phyloP scores from a whole-genome alignment of 148 eudicot genomes.

The Rhododendron henanense region DNA sequence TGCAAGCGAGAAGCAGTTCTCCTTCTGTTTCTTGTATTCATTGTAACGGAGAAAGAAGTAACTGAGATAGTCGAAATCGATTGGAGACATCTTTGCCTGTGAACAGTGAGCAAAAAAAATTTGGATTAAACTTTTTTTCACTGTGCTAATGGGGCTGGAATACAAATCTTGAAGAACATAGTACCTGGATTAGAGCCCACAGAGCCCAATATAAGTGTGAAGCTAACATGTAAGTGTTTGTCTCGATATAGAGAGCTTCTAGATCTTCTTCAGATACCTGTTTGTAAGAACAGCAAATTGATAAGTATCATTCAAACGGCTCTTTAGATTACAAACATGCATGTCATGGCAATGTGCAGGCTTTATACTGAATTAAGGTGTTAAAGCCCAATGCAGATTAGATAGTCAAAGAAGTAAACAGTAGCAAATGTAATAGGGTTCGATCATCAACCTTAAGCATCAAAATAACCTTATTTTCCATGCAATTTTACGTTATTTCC shows the following conservation, averaged over 20 bases:
- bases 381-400: not conserved
- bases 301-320: not conserved
- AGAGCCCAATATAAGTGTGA: slow-evolving; percentile 94
- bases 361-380: not conserved
- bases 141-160: not conserved
- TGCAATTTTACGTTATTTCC: not conserved
- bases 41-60: slow-evolving; percentile 79
- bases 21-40: slow-evolving; percentile 81
- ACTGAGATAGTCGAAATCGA: slow-evolving; percentile 77
- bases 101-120: slow-evolving; percentile 2
- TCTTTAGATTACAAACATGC: not conserved
- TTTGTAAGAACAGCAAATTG: slow-evolving; percentile 5
- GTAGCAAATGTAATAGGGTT: not conserved
- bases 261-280: slow-evolving; percentile 71
- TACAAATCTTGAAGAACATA: slow-evolving; percentile 3
- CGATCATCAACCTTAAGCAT: not conserved
- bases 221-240: slow-evolving; percentile 73
- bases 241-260: slow-evolving; percentile 75
- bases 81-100: slow-evolving; percentile 95
- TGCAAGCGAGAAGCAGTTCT: slow-evolving; percentile 43
- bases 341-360: not conserved
- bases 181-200: slow-evolving; percentile 99
- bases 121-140: not conserved
- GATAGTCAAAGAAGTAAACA: not conserved
- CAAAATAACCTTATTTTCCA: not conserved